Base-by-base conservation (phyloP, 345 rosid species). In the Firmiana major region DNA sequence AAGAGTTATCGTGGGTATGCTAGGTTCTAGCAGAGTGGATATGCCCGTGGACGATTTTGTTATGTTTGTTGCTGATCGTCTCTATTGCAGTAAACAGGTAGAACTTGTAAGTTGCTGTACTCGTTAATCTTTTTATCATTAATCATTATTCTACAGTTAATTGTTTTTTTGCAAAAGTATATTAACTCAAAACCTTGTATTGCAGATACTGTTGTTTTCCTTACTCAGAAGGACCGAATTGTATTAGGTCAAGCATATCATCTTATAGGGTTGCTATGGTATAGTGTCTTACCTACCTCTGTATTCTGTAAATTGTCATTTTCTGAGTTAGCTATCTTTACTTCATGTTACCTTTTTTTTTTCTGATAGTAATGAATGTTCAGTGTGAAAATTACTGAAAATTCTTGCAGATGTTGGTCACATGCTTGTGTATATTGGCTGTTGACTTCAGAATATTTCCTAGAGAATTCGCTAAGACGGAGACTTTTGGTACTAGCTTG, bases 401-500 rank as follows among this genome's bases (percentile, higher is more conserved):
- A 42, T 67, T 66, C n/a, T 74, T 86, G 78, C 92, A 93, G 98
- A 91, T 93, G 94, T 48, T 92, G 24, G 74, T 89, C 22, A 90
- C 99, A 55, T 92, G 93, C 84, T 82, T 96, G 83, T 89, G 93
- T 73, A 96, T 96, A 79, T 89, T 96, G 85, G 98, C 93, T 75
- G 99, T 93, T 73, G 99, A 96, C 71, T 93, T 96, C 79, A 89
- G 78, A 81, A 87, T 93, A 83, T 96, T 86, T 85, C 98, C 99
- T 1, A 86, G 98, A 83, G 87, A 86, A 87, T 86, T 90, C 21
- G 98, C 97, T 45, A 93, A 96, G 88, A 90, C 94, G 13, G 97
- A 92, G 87, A 91, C 90, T 45, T 93, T 89, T 38, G 98, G 94
- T 43, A 87, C 91, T 79, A 73, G 99, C 84, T 81, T 93, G 97